phyloP scores from a whole-genome alignment of 768 basidiomycete species.

The Tulasnella sp. region DNA sequence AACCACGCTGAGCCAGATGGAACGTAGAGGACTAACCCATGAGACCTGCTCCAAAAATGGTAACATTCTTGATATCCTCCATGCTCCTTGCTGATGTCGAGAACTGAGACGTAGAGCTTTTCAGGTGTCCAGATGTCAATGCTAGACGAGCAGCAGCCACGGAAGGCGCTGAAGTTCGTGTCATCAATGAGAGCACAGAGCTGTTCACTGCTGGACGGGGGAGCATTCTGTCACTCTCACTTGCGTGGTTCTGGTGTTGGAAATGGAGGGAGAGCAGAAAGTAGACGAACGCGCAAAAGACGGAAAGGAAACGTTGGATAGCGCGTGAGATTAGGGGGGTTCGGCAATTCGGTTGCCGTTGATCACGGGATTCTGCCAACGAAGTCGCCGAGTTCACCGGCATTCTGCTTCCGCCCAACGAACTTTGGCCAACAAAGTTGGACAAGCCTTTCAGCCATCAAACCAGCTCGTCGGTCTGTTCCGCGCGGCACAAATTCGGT shows the following conservation, averaged over 20 bases:
- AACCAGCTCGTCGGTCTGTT: too few relatives aligned
- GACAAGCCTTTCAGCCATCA: too few relatives aligned
- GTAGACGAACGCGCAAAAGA: not conserved
- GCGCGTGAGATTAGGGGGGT: not conserved
- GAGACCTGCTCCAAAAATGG: slow-evolving; percentile 32
- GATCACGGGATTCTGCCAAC: not conserved
- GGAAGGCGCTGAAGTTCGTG: not conserved
- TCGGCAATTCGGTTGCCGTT: too few relatives aligned
- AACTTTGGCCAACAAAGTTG: too few relatives aligned
- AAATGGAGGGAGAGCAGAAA: not conserved
- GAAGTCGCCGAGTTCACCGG: not conserved
- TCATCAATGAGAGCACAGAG: not conserved
- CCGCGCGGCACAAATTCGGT: too few relatives aligned
- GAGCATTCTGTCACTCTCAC: not conserved
- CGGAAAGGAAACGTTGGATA: not conserved
- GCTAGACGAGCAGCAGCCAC: slow-evolving; percentile 1
- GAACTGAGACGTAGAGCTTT: not conserved
- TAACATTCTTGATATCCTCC: slow-evolving; percentile 23
- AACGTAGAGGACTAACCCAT: slow-evolving; percentile 21
- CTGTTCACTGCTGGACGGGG: not conserved
- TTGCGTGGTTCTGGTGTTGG: not conserved
- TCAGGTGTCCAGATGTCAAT: not conserved
- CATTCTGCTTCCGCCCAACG: too few relatives aligned
- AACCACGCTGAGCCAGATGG: not conserved
- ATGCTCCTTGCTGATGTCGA: not conserved